phyloP scores from a whole-genome alignment of 2,329 filamentous ascomycete species.

The Didymella exigua region DNA sequence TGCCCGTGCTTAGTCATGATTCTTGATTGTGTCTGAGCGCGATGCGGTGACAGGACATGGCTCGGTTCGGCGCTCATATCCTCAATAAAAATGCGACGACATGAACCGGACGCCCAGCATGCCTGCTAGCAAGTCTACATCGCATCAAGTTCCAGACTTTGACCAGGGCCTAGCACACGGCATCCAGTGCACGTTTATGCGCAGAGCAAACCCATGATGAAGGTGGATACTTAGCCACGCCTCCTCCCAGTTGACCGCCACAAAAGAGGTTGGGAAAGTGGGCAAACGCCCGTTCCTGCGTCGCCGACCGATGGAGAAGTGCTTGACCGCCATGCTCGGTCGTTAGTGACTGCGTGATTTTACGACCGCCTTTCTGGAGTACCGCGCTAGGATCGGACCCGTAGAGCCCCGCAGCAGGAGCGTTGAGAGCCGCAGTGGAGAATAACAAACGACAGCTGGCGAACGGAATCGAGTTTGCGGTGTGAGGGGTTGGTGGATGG shows the following conservation, averaged over 20 bases:
- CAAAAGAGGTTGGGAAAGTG: background rate
- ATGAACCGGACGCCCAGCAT: background rate
- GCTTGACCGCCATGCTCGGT: background rate
- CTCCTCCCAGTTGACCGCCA: background rate
- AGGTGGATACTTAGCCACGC: background rate
- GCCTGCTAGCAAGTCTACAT: background rate
- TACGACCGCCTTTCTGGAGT: slow-evolving; percentile 12
- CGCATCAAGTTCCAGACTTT: background rate
- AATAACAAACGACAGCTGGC: slow-evolving; percentile 1
- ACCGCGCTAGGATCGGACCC: slow-evolving; percentile 3
- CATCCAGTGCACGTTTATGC: background rate
- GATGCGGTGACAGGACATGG: background rate
- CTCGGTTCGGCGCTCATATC: background rate
- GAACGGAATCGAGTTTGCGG: background rate
- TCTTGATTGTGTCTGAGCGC: background rate
- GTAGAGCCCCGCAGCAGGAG: slow-evolving; percentile 1
- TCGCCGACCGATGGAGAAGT: background rate
- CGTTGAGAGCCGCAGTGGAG: slow-evolving; percentile 12
- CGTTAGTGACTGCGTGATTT: background rate
- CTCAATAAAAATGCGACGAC: background rate
- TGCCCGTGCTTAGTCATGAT: background rate
- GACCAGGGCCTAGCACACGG: background rate
- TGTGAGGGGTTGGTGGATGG: background rate
- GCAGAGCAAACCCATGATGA: background rate
- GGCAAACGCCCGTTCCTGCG: slow-evolving; percentile 6